These are phyloP conservation scores for Didymosphaeria variabile DNA, from an alignment of 2,329 filamentous ascomycete genomes.

Conservation along the genomic window DNA sequence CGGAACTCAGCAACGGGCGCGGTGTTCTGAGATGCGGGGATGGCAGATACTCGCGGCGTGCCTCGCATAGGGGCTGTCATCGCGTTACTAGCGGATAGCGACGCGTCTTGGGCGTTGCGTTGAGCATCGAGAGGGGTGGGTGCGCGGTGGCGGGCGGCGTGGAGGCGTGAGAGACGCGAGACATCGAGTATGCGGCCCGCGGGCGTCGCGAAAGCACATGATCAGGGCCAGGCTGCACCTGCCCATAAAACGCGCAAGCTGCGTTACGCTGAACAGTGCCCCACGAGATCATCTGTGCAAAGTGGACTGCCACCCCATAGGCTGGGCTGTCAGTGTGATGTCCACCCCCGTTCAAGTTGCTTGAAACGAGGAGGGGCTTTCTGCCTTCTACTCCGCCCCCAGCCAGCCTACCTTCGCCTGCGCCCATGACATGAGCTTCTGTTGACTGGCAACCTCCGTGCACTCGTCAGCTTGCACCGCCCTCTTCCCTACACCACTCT, in stretches of 20 bases:
- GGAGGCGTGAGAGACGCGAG: constrained; percentile 18
- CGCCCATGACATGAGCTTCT: constrained; percentile 13
- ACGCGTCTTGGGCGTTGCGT: constrained; percentile 20
- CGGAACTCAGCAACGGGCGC: constrained; percentile 82
- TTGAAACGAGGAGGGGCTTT: constrained; percentile 32
- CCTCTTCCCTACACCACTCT: background rate
- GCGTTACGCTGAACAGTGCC: constrained; percentile 3
- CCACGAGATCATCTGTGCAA: constrained; percentile 7
- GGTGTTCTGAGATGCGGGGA: constrained; percentile 67
- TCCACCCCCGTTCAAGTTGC: background rate
- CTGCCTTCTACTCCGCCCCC: constrained; percentile 22
- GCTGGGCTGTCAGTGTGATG: constrained; percentile 1
- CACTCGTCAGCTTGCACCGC: constrained; percentile 13
- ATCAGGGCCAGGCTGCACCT: background rate
- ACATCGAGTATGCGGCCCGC: constrained; percentile 16
- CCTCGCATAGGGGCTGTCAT: constrained; percentile 40
- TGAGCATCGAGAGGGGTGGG: constrained; percentile 8
- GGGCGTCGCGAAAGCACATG: constrained; percentile 16
- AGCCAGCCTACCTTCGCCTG: background rate
- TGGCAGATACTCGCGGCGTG: constrained; percentile 36
- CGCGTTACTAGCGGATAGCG: constrained; percentile 9
- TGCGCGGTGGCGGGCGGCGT: constrained; percentile 13
- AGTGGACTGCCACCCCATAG: background rate
- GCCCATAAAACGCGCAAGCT: background rate
- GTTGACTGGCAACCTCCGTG: constrained; percentile 5